Base-by-base conservation (phyloP, 75 land plant species). In the Selaginella tamariscina region DNA sequence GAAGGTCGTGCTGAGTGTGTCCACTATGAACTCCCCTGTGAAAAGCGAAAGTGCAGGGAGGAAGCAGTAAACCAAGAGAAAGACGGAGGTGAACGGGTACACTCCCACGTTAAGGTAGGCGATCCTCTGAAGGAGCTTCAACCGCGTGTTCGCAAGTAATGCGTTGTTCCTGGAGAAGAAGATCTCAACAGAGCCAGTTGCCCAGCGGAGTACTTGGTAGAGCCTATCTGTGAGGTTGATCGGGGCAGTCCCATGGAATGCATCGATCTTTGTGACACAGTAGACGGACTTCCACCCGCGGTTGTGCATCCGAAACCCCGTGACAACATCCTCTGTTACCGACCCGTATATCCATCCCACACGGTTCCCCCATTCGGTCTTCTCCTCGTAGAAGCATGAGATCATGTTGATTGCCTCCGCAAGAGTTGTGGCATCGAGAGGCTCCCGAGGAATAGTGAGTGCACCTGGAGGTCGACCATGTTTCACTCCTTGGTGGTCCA, bases 311-410 rank as follows among this genome's bases (percentile, higher is more conserved):
- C 88, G 59, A n/a, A 78, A 87, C 11, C 91, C 91, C 0, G 91
- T 87, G 29, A 87, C 85, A 22, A 87, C 88, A 60, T 86, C 89
- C 59, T 86, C 89, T 5, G 89, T 84, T 9, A 85, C 88, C 0
- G 88, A 85, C 9, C 89, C 86, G 67, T 83, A 83, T 60, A 84
- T 82, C 86, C 88, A 87, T 8, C 86, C 86, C 22, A 84, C 82
- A 0, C 82, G 62, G 1, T 66, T n/a, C 5, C 86, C 86, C 86
- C 86, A 85, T 57, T 85, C 82, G 0, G 82, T 79, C 56, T 77
- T 84, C 44, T 82, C 85, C 65, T 84, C 86, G 64, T 84, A 84
- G 74, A 71, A 76, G 75, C 82, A 76, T 1, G 81, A 81, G 29
- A 81, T 81, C 44, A 79, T 84, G 33, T 72, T 70, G 55, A 85